Evolutionary conservation across 2,329 filamentous ascomycete species (phyloP).

Genomic region (Penicillium sclerotigenum): DNA sequence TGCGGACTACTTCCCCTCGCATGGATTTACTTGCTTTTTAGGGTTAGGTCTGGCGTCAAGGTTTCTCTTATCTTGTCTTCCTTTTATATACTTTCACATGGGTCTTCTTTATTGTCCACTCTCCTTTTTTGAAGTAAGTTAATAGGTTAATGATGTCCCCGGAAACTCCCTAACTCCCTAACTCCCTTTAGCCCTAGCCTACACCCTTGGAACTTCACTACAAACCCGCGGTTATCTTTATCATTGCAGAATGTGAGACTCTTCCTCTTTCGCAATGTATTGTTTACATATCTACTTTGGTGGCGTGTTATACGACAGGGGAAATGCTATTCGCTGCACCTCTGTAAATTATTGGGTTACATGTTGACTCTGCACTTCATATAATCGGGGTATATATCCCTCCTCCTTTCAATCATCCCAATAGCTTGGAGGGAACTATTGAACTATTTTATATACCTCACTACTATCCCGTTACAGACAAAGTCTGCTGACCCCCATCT

Average conservation of each 20-base stretch:
- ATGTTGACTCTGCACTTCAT: background rate
- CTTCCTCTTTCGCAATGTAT: background rate
- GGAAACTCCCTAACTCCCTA: too few relatives aligned
- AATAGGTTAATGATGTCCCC: background rate
- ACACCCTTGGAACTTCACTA: background rate
- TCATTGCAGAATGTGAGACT: background rate
- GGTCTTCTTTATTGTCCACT: too few relatives aligned
- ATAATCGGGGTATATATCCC: background rate
- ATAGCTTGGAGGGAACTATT: background rate
- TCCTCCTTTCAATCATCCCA: background rate
- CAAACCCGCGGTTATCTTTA: background rate
- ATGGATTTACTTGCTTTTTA: slow-evolving; percentile 9
- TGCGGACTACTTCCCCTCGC: slow-evolving; percentile 10
- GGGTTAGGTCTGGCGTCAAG: slow-evolving; percentile 7
- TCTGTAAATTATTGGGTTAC: background rate
- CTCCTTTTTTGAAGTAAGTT: too few relatives aligned
- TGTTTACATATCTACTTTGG: background rate
- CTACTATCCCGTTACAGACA: background rate
- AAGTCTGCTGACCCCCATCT: background rate
- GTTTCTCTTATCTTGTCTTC: slow-evolving; percentile 6
- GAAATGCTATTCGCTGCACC: background rate
- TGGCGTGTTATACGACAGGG: background rate
- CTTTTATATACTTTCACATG: background rate
- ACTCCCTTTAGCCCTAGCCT: background rate
- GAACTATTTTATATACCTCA: background rate